Evolutionary conservation across 2,329 filamentous ascomycete species (phyloP).

Genomic region (Colletotrichum truncatum): DNA sequence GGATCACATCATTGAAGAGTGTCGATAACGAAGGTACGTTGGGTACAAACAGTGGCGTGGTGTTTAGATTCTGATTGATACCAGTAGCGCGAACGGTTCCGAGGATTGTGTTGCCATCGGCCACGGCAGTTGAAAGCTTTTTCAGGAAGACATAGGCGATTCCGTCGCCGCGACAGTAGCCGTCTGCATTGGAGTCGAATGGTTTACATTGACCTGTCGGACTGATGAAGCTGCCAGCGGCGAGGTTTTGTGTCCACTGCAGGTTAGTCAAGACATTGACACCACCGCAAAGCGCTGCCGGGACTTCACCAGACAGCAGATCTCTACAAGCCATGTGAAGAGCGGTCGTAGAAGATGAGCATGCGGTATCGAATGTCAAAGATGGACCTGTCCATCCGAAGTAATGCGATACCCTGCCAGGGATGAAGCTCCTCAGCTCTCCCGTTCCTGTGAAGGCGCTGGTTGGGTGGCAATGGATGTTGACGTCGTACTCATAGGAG

Average conservation of each 20-base stretch:
- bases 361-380: constrained; percentile 48
- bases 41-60: constrained; percentile 38
- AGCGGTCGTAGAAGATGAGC: constrained; percentile 43
- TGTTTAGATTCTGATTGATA: constrained; percentile 52
- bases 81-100: constrained; percentile 49
- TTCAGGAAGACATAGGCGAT: constrained; percentile 56
- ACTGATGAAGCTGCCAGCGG: constrained; percentile 37
- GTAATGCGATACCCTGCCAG: constrained; percentile 44
- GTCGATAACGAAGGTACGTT: constrained; percentile 30
- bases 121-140: constrained; percentile 52
- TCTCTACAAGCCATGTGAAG: constrained; percentile 40
- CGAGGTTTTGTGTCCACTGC: constrained; percentile 25
- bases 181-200: constrained; percentile 47
- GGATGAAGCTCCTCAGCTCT: constrained; percentile 41
- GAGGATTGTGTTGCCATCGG: constrained; percentile 54
- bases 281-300: constrained; percentile 48
- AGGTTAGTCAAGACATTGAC: constrained; percentile 41
- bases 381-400: constrained; percentile 50
- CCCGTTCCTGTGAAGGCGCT: constrained; percentile 50
- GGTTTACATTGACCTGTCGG: constrained; percentile 43
- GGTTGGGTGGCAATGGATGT: constrained; percentile 43
- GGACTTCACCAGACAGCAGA: constrained; percentile 42
- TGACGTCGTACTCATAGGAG: constrained; percentile 50
- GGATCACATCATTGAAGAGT: constrained; percentile 60
- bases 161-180: constrained; percentile 62